These are phyloP conservation scores for Rhododendron williamsianum DNA, from an alignment of 148 eudicot species.

Conservation along the genomic window DNA sequence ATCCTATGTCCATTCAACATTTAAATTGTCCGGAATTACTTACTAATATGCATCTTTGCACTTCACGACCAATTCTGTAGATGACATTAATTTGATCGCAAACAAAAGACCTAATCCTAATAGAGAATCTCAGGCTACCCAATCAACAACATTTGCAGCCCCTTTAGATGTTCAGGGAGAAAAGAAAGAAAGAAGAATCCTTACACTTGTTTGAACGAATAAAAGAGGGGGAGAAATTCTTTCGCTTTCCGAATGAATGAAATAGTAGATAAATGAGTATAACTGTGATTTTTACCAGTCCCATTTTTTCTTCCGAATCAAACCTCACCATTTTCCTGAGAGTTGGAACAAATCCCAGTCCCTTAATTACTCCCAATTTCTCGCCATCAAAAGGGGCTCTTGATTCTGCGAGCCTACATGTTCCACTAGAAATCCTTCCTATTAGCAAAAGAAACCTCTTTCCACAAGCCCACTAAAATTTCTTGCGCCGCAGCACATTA, in stretches of 20 bases:
- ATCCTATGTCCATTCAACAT: neutral
- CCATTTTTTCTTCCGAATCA: neutral
- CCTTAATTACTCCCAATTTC: neutral
- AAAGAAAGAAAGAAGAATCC: neutral
- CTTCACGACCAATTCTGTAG: neutral
- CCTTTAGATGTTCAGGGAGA: neutral
- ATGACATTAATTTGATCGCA: neutral
- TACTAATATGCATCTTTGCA: neutral
- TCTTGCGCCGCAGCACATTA: neutral
- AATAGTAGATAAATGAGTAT: too few relatives aligned
- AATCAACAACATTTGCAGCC: neutral
- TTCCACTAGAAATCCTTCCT: conserved; percentile 1
- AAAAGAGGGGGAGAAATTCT: neutral
- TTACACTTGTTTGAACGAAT: neutral
- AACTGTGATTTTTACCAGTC: neutral
- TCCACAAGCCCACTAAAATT: neutral
- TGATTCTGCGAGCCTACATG: neutral
- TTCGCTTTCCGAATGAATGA: neutral
- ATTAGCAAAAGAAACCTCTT: neutral
- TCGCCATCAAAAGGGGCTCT: neutral
- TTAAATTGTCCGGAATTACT: neutral
- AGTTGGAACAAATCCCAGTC: neutral
- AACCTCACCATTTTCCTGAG: neutral
- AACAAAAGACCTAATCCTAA: neutral
- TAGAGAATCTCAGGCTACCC: neutral